phyloP scores from a whole-genome alignment of 1,139 yeast genomes.

The Petasospora rhodanensis region DNA sequence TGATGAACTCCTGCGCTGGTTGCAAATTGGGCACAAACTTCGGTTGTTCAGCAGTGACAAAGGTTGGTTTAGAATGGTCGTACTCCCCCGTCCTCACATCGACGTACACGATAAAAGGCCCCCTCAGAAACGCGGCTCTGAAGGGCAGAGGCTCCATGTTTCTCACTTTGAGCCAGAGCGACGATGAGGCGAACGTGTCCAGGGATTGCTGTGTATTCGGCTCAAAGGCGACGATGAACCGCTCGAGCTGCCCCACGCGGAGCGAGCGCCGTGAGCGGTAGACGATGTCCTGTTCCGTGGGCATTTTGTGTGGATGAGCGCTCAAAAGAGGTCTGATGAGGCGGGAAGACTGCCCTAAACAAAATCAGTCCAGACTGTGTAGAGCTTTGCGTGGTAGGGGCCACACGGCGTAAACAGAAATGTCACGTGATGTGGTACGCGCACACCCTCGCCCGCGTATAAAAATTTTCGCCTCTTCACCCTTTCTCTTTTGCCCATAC shows the following conservation, averaged over 20 bases:
- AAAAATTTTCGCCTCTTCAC: constrained; percentile 2
- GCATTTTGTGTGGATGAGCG: too few relatives aligned
- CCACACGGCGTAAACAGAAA: too few relatives aligned
- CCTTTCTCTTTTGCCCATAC: constrained; percentile 3
- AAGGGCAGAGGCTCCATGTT: constrained; percentile 72
- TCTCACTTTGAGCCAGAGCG: constrained; percentile 62
- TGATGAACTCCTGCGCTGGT: constrained; percentile 61
- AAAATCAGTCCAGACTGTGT: too few relatives aligned
- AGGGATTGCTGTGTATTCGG: constrained; percentile 27
- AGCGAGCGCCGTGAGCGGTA: too few relatives aligned
- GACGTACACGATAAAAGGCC: constrained; percentile 85
- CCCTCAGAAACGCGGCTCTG: constrained; percentile 85
- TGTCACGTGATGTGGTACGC: too few relatives aligned
- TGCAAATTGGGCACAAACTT: constrained; percentile 67
- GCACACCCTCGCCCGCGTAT: background rate
- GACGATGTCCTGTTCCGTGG: too few relatives aligned
- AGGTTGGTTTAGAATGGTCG: constrained; percentile 49
- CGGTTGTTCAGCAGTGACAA: constrained; percentile 72
- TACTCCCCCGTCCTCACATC: constrained; percentile 71
- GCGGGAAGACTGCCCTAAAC: too few relatives aligned
- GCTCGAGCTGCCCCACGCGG: constrained; percentile 59
- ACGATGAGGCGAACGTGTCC: constrained; percentile 13
- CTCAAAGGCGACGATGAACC: constrained; percentile 43
- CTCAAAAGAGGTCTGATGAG: too few relatives aligned
- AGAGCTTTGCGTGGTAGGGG: too few relatives aligned